Percentiles rank a stretch among this genome's conserved stretches.
These are phyloP conservation scores for Crithidia fasciculata DNA, from an alignment of 208 protist genomes.

Conservation along the genomic window DNA sequence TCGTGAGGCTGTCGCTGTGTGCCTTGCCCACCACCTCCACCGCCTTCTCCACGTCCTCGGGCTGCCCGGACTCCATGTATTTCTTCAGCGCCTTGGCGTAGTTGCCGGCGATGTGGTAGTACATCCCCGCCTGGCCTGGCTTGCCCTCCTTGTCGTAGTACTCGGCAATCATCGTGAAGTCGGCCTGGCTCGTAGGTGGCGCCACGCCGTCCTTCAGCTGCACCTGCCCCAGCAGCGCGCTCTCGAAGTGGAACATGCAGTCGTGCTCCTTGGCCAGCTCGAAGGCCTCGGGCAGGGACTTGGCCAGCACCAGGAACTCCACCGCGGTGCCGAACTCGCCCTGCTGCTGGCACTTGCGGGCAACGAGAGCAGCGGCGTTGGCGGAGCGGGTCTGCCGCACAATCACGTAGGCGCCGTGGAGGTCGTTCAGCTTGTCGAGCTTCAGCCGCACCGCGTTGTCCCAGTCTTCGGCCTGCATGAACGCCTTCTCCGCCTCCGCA, in stretches of 20 bases:
- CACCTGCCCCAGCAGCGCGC: slow-evolving; percentile 73
- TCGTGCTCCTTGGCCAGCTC: slow-evolving; percentile 91
- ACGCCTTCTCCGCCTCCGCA: slow-evolving; percentile 93
- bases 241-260: slow-evolving; percentile 89
- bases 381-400: slow-evolving; percentile 92
- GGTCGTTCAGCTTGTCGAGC: slow-evolving; percentile 93
- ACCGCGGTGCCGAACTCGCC: slow-evolving; percentile 91
- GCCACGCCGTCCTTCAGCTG: slow-evolving; percentile 89
- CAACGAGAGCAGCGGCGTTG: slow-evolving; percentile 93
- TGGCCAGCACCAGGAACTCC: slow-evolving; percentile 97
- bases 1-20: slow-evolving; percentile 93
- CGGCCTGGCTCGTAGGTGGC: slow-evolving; percentile 55
- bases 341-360: slow-evolving; percentile 87
- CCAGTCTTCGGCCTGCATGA: slow-evolving; percentile 94
- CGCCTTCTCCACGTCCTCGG: slow-evolving; percentile 92
- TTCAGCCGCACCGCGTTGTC: slow-evolving; percentile 96
- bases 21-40: slow-evolving; percentile 94
- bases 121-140: slow-evolving; percentile 87
- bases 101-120: slow-evolving; percentile 93
- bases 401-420: slow-evolving; percentile 95
- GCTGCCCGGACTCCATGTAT: slow-evolving; percentile 88
- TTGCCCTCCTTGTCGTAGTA: slow-evolving; percentile 93
- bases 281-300: slow-evolving; percentile 93
- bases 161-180: slow-evolving; percentile 90
- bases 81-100: slow-evolving; percentile 89